phyloP scores from a whole-genome alignment of 306 rosid species.

The Malus fusca region DNA sequence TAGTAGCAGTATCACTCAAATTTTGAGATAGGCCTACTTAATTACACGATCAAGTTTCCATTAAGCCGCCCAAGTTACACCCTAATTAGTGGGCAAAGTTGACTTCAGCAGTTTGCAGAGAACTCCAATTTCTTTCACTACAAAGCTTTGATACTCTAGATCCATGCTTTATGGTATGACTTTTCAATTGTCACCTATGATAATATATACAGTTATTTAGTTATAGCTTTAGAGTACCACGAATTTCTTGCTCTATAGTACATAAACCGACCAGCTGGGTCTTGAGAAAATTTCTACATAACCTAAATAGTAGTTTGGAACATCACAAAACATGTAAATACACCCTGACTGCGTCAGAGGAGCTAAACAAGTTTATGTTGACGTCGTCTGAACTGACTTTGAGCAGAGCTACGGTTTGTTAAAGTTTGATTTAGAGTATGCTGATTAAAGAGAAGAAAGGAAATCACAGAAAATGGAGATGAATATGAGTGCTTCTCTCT shows the following conservation, averaged over 20 bases:
- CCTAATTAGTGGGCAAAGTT: not conserved
- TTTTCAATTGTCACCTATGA: not conserved
- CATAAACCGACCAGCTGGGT: not conserved
- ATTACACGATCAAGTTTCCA: not conserved
- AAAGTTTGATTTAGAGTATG: constrained; percentile 38
- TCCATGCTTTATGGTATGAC: not conserved
- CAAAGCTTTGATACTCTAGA: not conserved
- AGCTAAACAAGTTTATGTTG: not conserved
- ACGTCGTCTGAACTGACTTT: constrained; percentile 29
- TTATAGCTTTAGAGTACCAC: not conserved
- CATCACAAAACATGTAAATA: not conserved
- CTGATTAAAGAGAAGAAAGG: too few relatives aligned
- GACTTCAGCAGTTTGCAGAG: not conserved
- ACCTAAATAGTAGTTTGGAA: not conserved
- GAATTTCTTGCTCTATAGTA: not conserved
- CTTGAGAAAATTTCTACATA: not conserved
- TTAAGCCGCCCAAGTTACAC: not conserved
- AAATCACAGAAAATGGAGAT: too few relatives aligned
- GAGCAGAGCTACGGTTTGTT: constrained; percentile 31
- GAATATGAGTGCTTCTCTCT: too few relatives aligned
- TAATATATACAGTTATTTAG: not conserved
- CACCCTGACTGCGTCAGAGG: not conserved
- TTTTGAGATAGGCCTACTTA: not conserved
- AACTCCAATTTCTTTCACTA: not conserved
- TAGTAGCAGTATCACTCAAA: too few relatives aligned